Evolutionary conservation across 768 basidiomycete species (phyloP).

Genomic region (Pleurotus ostreatus): DNA sequence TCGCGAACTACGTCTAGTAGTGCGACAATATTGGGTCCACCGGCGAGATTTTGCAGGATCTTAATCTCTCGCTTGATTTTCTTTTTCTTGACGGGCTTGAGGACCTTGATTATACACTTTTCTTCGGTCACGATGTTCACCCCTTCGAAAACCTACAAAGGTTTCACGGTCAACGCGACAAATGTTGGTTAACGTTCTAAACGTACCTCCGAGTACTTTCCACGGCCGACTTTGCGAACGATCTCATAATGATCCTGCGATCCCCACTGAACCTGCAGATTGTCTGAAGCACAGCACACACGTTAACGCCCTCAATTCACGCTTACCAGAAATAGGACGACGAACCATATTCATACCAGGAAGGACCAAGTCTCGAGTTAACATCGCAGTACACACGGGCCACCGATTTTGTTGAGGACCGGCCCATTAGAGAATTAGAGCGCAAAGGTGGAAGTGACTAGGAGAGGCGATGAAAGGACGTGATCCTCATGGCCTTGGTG

Average conservation of each 20-base stretch:
- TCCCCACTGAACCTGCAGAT: slow-evolving; percentile 96
- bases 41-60: slow-evolving; percentile 93
- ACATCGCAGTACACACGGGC: slow-evolving; percentile 87
- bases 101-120: slow-evolving; percentile 97
- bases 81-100: slow-evolving; percentile 99
- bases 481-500: slow-evolving; percentile 3
- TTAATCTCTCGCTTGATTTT: slow-evolving; percentile 99
- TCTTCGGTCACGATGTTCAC: slow-evolving; percentile 87
- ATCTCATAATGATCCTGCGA: slow-evolving; percentile 98
- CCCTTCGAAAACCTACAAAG: slow-evolving; percentile 81
- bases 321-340: slow-evolving; percentile 15
- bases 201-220: slow-evolving; percentile 90
- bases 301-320: slow-evolving; percentile 17
- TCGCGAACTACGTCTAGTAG: slow-evolving; percentile 95
- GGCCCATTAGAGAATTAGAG: slow-evolving; percentile 49
- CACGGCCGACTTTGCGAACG: slow-evolving; percentile 91
- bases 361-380: slow-evolving; percentile 80
- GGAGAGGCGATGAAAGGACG: slow-evolving; percentile 8
- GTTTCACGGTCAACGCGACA: slow-evolving; percentile 9
- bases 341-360: slow-evolving; percentile 96
- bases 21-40: slow-evolving; percentile 92
- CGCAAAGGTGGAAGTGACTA: slow-evolving; percentile 11
- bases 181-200: slow-evolving; percentile 3
- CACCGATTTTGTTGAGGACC: slow-evolving; percentile 72
- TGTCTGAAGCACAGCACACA: slow-evolving; percentile 50